Percentiles rank a stretch among this genome's conserved stretches.
These are phyloP conservation scores for Effrenium voratum DNA, from an alignment of 73 alveolate genomes.

Conservation along the genomic window DNA sequence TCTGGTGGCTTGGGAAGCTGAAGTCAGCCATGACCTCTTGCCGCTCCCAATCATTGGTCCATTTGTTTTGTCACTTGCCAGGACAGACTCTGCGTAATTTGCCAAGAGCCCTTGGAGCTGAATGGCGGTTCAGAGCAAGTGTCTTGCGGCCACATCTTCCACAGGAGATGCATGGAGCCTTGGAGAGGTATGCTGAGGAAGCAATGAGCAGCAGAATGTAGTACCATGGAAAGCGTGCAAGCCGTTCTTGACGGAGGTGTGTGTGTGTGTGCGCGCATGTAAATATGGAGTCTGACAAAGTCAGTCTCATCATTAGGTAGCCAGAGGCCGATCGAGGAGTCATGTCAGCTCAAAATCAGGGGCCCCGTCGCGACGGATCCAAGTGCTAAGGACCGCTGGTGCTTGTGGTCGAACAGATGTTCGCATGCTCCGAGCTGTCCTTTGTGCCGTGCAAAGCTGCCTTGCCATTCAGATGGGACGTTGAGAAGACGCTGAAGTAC, in stretches of 20 bases:
- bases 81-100: conserved; percentile 27
- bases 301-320: background rate
- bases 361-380: background rate
- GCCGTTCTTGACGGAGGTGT: background rate
- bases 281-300: background rate
- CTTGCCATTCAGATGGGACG: too few relatives aligned
- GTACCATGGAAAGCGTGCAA: background rate
- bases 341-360: background rate
- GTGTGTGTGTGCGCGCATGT: background rate
- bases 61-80: background rate
- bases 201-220: background rate
- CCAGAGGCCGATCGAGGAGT: background rate
- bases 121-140: conserved; percentile 56
- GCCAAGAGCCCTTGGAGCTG: conserved; percentile 75
- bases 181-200: background rate
- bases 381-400: background rate
- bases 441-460: conserved; percentile 15
- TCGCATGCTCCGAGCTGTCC: background rate
- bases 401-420: background rate
- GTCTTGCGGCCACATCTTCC: conserved; percentile 79
- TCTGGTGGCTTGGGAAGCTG: too few relatives aligned
- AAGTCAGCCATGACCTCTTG: too few relatives aligned
- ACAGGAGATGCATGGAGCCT: conserved; percentile 41
- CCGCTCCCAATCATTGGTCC: background rate
- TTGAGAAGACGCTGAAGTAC: too few relatives aligned